Conservation (phyloP, 306 rosid species). For the Quercus dentata region DNA sequence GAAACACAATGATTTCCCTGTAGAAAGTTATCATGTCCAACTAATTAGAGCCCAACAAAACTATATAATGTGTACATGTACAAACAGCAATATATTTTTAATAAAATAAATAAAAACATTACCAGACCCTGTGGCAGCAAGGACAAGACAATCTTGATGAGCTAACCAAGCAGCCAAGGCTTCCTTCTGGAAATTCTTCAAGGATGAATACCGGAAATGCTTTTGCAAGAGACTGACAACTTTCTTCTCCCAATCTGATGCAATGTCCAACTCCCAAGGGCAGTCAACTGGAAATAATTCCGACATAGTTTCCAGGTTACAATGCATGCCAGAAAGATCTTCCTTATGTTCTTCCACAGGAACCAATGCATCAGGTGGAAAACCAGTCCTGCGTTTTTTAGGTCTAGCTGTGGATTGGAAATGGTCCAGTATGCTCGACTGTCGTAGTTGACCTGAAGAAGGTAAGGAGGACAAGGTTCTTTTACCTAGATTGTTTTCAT, state of each 20-base stretch:
- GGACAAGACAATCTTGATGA: slow-evolving; percentile 73
- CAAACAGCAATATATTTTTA: not conserved
- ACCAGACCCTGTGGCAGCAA: slow-evolving; percentile 97
- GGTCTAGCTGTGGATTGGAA: slow-evolving; percentile 36
- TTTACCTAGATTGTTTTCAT: slow-evolving; percentile 25
- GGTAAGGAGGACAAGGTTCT: slow-evolving; percentile 24
- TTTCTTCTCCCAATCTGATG: slow-evolving; percentile 51
- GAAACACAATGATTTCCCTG: slow-evolving; percentile 92
- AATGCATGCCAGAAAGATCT: slow-evolving; percentile 15
- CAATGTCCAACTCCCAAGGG: slow-evolving; percentile 18
- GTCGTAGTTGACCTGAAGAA: slow-evolving; percentile 36
- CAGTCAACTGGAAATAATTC: slow-evolving; percentile 13
- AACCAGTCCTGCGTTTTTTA: slow-evolving; percentile 20
- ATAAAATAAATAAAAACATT: slow-evolving; percentile 15
- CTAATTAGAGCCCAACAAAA: slow-evolving; percentile 5
- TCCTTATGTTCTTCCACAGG: slow-evolving; percentile 24
- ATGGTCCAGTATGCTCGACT: slow-evolving; percentile 67
- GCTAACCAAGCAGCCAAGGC: slow-evolving; percentile 71
- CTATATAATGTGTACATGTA: not conserved
- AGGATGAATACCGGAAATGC: slow-evolving; percentile 61
- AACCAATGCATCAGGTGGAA: slow-evolving; percentile 16
- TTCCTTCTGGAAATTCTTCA: slow-evolving; percentile 80
- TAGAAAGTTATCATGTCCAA: slow-evolving; percentile 25
- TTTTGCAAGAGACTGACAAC: slow-evolving; percentile 49
- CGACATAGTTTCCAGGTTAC: slow-evolving; percentile 6